Percentiles rank a stretch among this genome's conserved stretches.
phyloP scores from a whole-genome alignment of 805 yeast species.

The Komagataella ulmi region DNA sequence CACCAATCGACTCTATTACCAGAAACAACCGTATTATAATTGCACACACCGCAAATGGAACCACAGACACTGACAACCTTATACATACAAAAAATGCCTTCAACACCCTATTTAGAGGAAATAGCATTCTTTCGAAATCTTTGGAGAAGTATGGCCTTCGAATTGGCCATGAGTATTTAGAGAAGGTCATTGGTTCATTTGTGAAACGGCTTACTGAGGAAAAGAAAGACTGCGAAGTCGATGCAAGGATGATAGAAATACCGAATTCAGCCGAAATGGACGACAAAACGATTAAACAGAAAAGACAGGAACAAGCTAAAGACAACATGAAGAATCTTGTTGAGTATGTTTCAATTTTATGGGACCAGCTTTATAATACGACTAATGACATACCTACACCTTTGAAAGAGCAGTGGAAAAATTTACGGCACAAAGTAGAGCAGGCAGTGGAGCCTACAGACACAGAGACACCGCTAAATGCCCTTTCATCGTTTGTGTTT shows the following conservation, averaged over 20 bases:
- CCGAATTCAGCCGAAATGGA: constrained; percentile 21
- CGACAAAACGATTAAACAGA: constrained; percentile 6
- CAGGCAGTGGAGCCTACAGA: constrained; percentile 44
- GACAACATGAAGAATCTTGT: constrained; percentile 29
- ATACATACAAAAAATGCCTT: constrained; percentile 23
- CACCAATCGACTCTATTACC: constrained; percentile 29
- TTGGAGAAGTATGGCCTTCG: constrained; percentile 66
- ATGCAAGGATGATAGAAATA: constrained; percentile 34
- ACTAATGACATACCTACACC: constrained; percentile 64
- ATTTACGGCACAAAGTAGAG: constrained; percentile 53
- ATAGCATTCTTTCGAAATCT: constrained; percentile 70
- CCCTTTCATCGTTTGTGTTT: constrained; percentile 75
- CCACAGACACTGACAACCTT: constrained; percentile 15
- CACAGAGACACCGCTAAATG: constrained; percentile 39
- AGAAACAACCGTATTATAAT: constrained; percentile 23
- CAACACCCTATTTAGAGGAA: constrained; percentile 70
- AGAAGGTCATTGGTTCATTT: constrained; percentile 59
- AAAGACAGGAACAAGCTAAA: constrained; percentile 7
- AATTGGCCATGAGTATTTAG: constrained; percentile 69
- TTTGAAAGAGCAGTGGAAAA: constrained; percentile 50
- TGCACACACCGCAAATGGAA: constrained; percentile 8
- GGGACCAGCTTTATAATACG: constrained; percentile 53
- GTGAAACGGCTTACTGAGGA: constrained; percentile 37
- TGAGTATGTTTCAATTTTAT: constrained; percentile 39
- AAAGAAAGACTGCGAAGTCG: constrained; percentile 60